Percentiles rank a stretch among this genome's conserved stretches.
phyloP scores from a whole-genome alignment of 306 rosid genomes.

The Lupinus albus region DNA sequence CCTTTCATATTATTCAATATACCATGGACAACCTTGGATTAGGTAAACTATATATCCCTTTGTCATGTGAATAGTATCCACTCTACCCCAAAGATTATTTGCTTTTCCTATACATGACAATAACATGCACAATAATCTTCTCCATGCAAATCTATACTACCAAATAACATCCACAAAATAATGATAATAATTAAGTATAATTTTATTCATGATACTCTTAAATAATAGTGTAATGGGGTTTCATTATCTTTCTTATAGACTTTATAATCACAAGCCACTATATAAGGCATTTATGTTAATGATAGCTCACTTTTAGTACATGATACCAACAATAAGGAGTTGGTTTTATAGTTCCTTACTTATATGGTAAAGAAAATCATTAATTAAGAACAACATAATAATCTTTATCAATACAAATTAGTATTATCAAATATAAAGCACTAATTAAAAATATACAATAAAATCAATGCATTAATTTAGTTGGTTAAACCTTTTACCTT shows the following conservation, averaged over 20 bases:
- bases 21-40: conserved; percentile 37
- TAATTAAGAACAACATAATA: too few species aligned
- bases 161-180: conserved; percentile 9
- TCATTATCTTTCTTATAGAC: too few species aligned
- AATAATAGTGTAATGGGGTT: too few species aligned
- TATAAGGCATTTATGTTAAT: too few species aligned
- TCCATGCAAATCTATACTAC: conserved; percentile 35
- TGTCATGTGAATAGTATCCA: conserved; percentile 44
- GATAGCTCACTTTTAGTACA: too few species aligned
- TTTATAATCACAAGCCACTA: too few species aligned
- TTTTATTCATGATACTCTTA: too few species aligned
- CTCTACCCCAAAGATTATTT: conserved; percentile 35
- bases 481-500: conserved; percentile 35
- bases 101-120: conserved; percentile 37
- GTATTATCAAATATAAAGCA: neutral
- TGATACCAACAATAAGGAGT: too few species aligned
- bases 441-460: neutral
- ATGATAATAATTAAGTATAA: too few species aligned
- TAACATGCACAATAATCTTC: conserved; percentile 46
- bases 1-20: conserved; percentile 43
- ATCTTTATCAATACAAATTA: too few species aligned
- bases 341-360: too few species aligned
- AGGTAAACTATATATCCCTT: conserved; percentile 37
- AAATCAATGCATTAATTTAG: conserved; percentile 13
- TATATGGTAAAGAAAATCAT: too few species aligned